phyloP scores from a whole-genome alignment of 805 yeast genomes.

The Maudiozyma barnettii region DNA sequence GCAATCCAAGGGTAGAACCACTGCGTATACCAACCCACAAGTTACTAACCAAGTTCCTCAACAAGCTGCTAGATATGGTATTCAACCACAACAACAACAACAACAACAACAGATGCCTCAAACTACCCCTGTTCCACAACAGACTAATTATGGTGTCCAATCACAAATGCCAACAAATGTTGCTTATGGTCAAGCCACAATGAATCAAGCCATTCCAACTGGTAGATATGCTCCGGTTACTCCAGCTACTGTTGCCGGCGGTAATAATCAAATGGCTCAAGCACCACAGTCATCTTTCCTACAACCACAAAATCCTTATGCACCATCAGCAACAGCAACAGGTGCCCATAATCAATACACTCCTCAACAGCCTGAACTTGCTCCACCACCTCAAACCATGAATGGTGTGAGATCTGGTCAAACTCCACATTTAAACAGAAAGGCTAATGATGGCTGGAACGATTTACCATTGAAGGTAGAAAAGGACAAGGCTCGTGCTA shows the following conservation, averaged over 20 bases:
- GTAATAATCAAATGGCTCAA: neutral
- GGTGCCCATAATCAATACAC: conserved; percentile 17
- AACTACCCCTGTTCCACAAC: neutral
- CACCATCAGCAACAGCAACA: conserved; percentile 6
- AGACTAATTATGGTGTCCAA: neutral
- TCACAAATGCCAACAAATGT: neutral
- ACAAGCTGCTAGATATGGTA: neutral
- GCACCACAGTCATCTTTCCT: conserved; percentile 10
- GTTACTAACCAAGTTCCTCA: neutral
- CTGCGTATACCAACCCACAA: neutral
- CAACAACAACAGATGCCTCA: neutral
- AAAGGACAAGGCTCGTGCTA: conserved; percentile 26
- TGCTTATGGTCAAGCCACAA: neutral
- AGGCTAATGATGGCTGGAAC: conserved; percentile 32
- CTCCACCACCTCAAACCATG: conserved; percentile 28
- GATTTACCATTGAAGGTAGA: conserved; percentile 27
- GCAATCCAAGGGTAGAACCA: conserved; percentile 1
- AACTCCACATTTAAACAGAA: conserved; percentile 27
- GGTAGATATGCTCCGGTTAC: conserved; percentile 2
- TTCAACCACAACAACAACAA: neutral
- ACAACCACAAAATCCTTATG: conserved; percentile 24
- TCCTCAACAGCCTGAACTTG: neutral
- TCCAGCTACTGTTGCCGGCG: conserved; percentile 8
- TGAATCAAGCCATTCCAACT: neutral
- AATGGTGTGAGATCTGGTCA: conserved; percentile 28